These are phyloP conservation scores for Lachnellula arida DNA, from an alignment of 2,329 filamentous ascomycete species.

Conservation along the genomic window DNA sequence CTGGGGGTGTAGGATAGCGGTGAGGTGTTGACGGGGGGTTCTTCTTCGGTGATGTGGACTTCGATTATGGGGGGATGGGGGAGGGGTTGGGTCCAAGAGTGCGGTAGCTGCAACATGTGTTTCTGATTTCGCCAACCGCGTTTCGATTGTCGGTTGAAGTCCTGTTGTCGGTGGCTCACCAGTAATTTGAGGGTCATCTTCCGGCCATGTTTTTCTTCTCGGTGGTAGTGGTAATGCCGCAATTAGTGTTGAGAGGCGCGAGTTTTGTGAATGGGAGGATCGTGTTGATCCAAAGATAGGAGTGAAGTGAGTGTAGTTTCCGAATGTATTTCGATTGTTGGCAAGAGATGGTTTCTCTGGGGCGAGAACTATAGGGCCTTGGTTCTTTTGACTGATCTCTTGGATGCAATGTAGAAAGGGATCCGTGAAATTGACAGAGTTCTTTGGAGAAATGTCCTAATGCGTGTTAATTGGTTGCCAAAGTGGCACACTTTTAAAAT, in stretches of 20 bases:
- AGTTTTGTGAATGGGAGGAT: background rate
- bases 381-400: background rate
- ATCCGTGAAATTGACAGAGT: background rate
- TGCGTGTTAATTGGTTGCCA: background rate
- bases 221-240: background rate
- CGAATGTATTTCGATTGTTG: constrained; percentile 2
- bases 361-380: background rate
- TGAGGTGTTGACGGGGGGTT: background rate
- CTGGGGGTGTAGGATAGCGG: background rate
- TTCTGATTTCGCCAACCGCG: background rate
- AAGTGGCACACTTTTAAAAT: background rate
- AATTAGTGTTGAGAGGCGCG: background rate
- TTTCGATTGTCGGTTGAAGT: background rate
- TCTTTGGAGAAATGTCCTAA: background rate
- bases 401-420: background rate
- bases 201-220: background rate
- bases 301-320: background rate
- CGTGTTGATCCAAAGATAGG: background rate
- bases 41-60: background rate
- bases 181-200: background rate
- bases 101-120: background rate
- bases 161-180: background rate
- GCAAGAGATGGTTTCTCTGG: background rate
- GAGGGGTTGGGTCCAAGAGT: background rate
- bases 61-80: background rate